A percentile compares a stretch with the other conserved stretches of the same genome.
Evolutionary conservation across 768 basidiomycete species (phyloP).

Genomic region (Trichaptum fuscoviolaceum): DNA sequence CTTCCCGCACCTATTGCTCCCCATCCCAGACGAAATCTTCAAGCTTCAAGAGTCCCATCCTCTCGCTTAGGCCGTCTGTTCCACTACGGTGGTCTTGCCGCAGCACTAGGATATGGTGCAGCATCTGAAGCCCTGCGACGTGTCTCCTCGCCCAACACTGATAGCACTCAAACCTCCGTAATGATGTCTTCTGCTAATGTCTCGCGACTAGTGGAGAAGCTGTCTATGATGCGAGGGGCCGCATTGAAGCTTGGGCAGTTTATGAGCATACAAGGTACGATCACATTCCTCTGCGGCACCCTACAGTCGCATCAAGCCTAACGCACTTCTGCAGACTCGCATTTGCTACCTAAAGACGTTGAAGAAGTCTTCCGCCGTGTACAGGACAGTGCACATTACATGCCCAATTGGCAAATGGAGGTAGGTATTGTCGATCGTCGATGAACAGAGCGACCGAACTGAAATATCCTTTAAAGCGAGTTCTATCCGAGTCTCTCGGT

Average conservation of each 20-base stretch:
- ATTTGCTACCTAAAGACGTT: conserved; percentile 79
- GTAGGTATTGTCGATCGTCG: conserved; percentile 32
- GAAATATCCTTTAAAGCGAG: conserved; percentile 43
- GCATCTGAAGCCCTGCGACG: conserved; percentile 82
- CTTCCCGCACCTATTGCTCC: background rate
- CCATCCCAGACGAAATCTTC: conserved; percentile 39
- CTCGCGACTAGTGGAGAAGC: conserved; percentile 80
- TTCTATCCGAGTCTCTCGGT: conserved; percentile 71
- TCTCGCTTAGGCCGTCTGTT: conserved; percentile 85
- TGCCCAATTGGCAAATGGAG: conserved; percentile 99
- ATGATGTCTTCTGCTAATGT: conserved; percentile 93
- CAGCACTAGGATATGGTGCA: conserved; percentile 83
- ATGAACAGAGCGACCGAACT: conserved; percentile 4
- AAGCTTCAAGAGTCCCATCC: conserved; percentile 86
- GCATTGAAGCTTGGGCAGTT: conserved; percentile 97
- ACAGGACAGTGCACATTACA: conserved; percentile 94
- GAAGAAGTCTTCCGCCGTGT: conserved; percentile 87
- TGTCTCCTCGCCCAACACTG: conserved; percentile 32
- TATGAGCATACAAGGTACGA: conserved; percentile 86
- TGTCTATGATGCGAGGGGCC: conserved; percentile 95
- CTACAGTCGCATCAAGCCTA: background rate
- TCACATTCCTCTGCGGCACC: background rate
- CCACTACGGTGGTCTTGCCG: conserved; percentile 93
- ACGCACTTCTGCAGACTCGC: conserved; percentile 59
- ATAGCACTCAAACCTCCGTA: conserved; percentile 38